Conservation (phyloP, 805 yeast genomes). For the Suhomyces pyralidae region DNA sequence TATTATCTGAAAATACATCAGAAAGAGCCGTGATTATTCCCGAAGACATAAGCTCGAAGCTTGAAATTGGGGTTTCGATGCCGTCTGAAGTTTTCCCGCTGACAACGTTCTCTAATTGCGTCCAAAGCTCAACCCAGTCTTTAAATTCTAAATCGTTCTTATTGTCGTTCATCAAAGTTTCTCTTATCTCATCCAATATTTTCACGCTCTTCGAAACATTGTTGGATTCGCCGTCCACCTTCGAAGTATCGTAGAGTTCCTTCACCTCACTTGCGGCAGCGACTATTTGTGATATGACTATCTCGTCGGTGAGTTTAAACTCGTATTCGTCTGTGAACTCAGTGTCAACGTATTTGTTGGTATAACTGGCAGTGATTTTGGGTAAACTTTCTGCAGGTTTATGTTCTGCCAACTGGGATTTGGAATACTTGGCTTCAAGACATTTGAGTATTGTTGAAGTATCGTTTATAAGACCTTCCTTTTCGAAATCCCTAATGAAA, state of each 20-base stretch:
- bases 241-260: slow-evolving; percentile 20
- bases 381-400: slow-evolving; percentile 19
- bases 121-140: slow-evolving; percentile 28
- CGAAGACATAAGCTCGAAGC: slow-evolving; percentile 72
- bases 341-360: slow-evolving; percentile 26
- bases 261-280: slow-evolving; percentile 24
- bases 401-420: slow-evolving; percentile 4
- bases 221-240: slow-evolving; percentile 12
- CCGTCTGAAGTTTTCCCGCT: slow-evolving; percentile 10
- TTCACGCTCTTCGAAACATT: slow-evolving; percentile 15
- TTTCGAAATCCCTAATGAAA: slow-evolving; percentile 51
- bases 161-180: slow-evolving; percentile 6
- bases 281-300: slow-evolving; percentile 14
- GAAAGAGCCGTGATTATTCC: slow-evolving; percentile 53
- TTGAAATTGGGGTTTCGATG: slow-evolving; percentile 44
- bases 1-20: slow-evolving; percentile 25
- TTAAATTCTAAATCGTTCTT: slow-evolving; percentile 29
- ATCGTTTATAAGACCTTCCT: slow-evolving; percentile 71
- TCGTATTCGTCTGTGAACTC: slow-evolving; percentile 31
- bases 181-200: slow-evolving; percentile 13
- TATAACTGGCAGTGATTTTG: slow-evolving; percentile 12
- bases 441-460: slow-evolving; percentile 30
- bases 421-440: slow-evolving; percentile 11
- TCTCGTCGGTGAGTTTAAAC: slow-evolving; percentile 14
- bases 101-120: slow-evolving; percentile 15